Conservation (phyloP, 306 rosid genomes). For the Oxytropis ochrocephala region DNA sequence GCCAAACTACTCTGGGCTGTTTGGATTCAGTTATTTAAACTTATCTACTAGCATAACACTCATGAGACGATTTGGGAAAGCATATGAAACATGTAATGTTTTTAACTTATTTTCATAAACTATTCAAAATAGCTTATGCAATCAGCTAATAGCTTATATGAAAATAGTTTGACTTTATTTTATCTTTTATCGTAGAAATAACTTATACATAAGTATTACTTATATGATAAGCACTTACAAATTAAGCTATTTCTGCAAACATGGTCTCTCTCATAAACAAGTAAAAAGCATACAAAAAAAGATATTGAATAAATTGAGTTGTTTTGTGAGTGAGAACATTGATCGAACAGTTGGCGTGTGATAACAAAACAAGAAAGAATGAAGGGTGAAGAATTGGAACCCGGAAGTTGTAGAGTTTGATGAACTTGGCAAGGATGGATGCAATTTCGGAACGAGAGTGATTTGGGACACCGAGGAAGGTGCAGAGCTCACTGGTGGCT, state of each 20-base stretch:
- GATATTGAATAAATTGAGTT: neutral
- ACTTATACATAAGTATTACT: neutral
- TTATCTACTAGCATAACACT: no score
- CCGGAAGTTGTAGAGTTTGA: conserved; percentile 47
- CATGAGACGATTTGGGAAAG: no score
- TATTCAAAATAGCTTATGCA: no score
- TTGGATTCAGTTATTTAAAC: no score
- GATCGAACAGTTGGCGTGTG: conserved; percentile 21
- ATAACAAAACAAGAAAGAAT: neutral
- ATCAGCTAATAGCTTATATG: no score
- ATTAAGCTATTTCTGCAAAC: neutral
- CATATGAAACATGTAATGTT: no score
- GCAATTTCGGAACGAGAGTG: conserved; percentile 42
- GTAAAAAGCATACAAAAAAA: neutral
- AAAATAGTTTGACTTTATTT: no score
- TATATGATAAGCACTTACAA: neutral
- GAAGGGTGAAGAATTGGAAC: neutral
- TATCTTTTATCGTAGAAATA: no score
- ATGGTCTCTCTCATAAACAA: neutral
- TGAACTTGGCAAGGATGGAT: conserved; percentile 43
- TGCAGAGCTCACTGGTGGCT: conserved; percentile 41
- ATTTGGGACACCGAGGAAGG: conserved; percentile 42
- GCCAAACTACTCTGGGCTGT: no score
- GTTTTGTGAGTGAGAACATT: conserved; percentile 17
- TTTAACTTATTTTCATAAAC: no score